Percentiles rank a stretch among this genome's conserved stretches.
phyloP scores from a whole-genome alignment of 345 rosid species.

The Cochlearia excelsa region DNA sequence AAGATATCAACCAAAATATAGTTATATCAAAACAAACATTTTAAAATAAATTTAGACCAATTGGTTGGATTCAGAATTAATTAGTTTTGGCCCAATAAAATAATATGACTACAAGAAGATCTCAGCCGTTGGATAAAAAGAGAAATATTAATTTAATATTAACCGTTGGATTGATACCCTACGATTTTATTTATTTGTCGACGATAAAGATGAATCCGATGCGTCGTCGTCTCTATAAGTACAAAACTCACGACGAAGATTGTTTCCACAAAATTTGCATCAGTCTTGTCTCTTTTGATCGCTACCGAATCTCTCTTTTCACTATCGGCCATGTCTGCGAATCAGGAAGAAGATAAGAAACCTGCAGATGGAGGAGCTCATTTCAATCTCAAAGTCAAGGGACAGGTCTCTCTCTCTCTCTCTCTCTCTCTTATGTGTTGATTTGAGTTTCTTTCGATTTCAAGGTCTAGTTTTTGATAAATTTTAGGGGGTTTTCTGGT shows the following conservation, averaged over 20 bases:
- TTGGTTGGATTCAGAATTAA: no score
- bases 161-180: slow-evolving; percentile 32
- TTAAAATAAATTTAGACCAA: no score
- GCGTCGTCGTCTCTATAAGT: not conserved
- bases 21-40: no score
- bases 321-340: slow-evolving; percentile 31
- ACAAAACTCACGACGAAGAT: not conserved
- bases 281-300: not conserved
- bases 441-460: not conserved
- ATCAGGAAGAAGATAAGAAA: slow-evolving; percentile 71
- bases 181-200: not conserved
- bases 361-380: slow-evolving; percentile 68
- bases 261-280: not conserved
- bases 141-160: not conserved
- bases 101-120: not conserved
- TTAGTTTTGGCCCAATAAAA: no score
- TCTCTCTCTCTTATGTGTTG: no score
- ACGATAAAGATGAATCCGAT: slow-evolving; percentile 28
- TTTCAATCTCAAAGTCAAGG: slow-evolving; percentile 86
- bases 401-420: slow-evolving; percentile 50
- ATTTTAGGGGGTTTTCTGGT: no score
- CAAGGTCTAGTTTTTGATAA: not conserved
- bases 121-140: slow-evolving; percentile 25
- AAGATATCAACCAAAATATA: no score
- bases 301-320: not conserved